Evolutionary conservation across 768 basidiomycete genomes (phyloP), one percentile per base, ranked within the genome.

Genomic region (Suillus discolor): DNA sequence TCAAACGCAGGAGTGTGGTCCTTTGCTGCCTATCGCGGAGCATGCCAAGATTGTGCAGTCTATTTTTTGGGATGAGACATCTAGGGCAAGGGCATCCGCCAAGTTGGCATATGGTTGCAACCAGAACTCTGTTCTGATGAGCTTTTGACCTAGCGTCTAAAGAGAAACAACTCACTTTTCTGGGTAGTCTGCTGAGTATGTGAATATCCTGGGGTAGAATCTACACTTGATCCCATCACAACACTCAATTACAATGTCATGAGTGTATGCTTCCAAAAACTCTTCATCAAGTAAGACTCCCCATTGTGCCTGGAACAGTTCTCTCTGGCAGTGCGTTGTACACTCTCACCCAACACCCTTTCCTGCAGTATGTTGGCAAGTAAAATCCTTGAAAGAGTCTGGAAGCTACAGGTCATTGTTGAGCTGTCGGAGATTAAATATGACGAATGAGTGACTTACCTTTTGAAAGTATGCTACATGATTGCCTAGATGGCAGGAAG

Each of bases 1-100:
- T 64, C 3, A 53, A 41, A 8, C 57, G 63, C 11, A 36, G 47
- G 8, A 64, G 23, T 0, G 28, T 38, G 6, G 38, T 16, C 6
- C 62, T 44, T 6, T 45, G 31, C 34, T 65, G 8, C 54, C 41
- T 44, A 79, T 78, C 77, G 77, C 53, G 79, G 75, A 0, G 66
- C 69, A 65, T 71, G 1, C 69, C 68, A 1, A 73, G 23, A 0
- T 18, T 54, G 4, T 64, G 36, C 3, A 75, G 66, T 6, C 66
- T n/a, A 9, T 53, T 54, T 49, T 68, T 67, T 25, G 57, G n/a
- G 2, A 75, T 64, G 0, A 68, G 61, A 63, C 76, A 77, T 2
- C 69, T 64, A 23, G 76, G 73, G 57, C 76, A 77, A 70, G 74
- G 74, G 57, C 74, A 75, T 28, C 34, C 38, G 0, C 73, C 75